Conservation (phyloP, 1,284 basidiomycete genomes). For the Leccinum griseonigrum region DNA sequence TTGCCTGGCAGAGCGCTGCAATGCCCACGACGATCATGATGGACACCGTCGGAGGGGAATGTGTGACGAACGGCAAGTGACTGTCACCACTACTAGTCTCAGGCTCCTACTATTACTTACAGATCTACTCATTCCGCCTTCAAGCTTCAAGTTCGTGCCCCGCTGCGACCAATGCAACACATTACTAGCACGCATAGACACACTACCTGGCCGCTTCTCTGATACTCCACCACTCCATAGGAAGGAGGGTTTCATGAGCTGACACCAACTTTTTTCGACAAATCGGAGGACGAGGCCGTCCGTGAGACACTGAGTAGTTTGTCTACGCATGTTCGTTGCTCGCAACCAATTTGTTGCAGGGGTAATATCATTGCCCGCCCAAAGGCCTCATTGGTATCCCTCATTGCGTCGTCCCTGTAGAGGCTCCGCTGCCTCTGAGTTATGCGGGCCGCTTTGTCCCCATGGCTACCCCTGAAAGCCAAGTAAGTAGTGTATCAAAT, state of each 20-base stretch:
- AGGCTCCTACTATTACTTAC: no score
- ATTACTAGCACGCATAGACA: not conserved
- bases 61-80: not conserved
- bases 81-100: not conserved
- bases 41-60: no score
- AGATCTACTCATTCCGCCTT: no score
- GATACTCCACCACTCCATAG: not conserved
- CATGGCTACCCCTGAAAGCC: slow-evolving; percentile 30
- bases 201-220: not conserved
- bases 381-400: not conserved
- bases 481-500: not conserved
- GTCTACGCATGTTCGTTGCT: not conserved
- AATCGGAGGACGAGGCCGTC: not conserved
- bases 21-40: no score
- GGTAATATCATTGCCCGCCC: not conserved
- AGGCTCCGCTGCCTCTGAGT: slow-evolving; percentile 53
- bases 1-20: not conserved
- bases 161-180: not conserved
- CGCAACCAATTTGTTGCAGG: slow-evolving; percentile 39
- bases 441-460: slow-evolving; percentile 57
- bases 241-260: not conserved
- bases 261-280: not conserved
- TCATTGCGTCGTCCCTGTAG: slow-evolving; percentile 12
- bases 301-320: not conserved
- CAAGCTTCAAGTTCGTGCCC: not conserved